A percentile compares a stretch with the other conserved stretches of the same genome.
Evolutionary conservation across 108 stramenopile genomes (phyloP).

Genomic region (Poteriospumella lacustris): DNA sequence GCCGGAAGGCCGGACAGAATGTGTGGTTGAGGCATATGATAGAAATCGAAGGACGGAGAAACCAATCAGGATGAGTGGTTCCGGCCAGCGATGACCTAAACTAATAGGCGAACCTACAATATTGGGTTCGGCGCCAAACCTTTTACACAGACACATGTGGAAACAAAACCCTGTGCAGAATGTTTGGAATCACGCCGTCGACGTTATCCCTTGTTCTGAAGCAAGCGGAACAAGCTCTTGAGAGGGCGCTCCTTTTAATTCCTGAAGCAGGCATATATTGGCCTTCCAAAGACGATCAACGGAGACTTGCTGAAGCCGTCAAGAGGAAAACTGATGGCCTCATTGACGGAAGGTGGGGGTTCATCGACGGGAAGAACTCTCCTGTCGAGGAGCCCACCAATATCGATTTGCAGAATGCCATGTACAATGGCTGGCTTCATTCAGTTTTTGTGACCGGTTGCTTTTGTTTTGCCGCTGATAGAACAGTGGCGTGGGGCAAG

Average conservation of each 20-base stretch:
- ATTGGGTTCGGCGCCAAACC: background rate
- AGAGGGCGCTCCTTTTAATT: no score
- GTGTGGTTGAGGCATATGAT: no score
- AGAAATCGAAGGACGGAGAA: no score
- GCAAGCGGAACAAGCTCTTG: slow-evolving; percentile 1
- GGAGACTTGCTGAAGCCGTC: background rate
- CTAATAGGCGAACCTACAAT: background rate
- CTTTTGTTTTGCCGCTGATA: background rate
- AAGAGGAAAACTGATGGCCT: background rate
- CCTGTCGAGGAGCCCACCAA: background rate
- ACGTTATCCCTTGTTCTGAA: background rate
- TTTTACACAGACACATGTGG: background rate
- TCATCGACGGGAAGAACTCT: slow-evolving; percentile 17
- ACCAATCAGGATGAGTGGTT: no score
- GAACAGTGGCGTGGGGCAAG: background rate
- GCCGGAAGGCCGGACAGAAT: no score
- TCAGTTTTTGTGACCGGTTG: slow-evolving; percentile 3
- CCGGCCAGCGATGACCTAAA: background rate
- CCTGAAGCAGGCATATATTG: no score
- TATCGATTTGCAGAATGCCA: slow-evolving; percentile 2
- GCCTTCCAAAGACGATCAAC: background rate
- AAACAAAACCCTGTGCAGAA: background rate
- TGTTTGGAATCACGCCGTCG: slow-evolving; percentile 5
- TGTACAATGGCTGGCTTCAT: slow-evolving; percentile 20
- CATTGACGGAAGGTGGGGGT: background rate